Evolutionary conservation across 148 eudicot genomes (phyloP).

Genomic region (Limonium bicolor): DNA sequence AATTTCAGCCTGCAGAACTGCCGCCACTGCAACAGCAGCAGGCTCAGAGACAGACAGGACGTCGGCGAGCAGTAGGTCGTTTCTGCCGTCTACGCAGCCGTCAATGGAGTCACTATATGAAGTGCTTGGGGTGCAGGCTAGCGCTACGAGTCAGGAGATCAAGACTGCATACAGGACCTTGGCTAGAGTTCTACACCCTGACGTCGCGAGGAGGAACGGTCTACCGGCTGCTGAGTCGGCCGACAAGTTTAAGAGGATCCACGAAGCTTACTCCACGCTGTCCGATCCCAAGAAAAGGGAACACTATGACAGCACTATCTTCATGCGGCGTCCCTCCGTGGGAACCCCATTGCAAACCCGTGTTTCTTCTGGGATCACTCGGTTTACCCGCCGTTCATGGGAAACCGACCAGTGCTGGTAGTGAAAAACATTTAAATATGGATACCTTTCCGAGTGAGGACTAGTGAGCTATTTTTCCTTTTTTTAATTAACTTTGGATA

Average conservation of each 20-base stretch:
- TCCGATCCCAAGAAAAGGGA: constrained; percentile 62
- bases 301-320: constrained; percentile 35
- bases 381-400: constrained; percentile 24
- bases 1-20: no score
- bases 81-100: constrained; percentile 4
- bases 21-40: no score
- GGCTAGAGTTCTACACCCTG: constrained; percentile 55
- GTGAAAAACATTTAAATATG: no score
- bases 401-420: constrained; percentile 76
- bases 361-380: constrained; percentile 2
- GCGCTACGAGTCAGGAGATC: constrained; percentile 35
- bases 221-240: constrained; percentile 9
- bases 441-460: no score
- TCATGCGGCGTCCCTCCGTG: constrained; percentile 4
- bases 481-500: no score
- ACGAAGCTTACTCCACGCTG: constrained; percentile 47
- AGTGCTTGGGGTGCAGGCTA: constrained; percentile 32
- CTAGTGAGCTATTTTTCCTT: no score
- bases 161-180: constrained; percentile 51
- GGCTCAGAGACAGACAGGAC: no score
- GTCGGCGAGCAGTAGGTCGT: no score
- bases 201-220: constrained; percentile 14
- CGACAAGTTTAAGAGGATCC: constrained; percentile 34
- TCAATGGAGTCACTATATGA: constrained; percentile 35
- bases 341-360: not conserved